Conservation (phyloP, 1,139 yeast species). For the Geotrichum macrosporum region DNA sequence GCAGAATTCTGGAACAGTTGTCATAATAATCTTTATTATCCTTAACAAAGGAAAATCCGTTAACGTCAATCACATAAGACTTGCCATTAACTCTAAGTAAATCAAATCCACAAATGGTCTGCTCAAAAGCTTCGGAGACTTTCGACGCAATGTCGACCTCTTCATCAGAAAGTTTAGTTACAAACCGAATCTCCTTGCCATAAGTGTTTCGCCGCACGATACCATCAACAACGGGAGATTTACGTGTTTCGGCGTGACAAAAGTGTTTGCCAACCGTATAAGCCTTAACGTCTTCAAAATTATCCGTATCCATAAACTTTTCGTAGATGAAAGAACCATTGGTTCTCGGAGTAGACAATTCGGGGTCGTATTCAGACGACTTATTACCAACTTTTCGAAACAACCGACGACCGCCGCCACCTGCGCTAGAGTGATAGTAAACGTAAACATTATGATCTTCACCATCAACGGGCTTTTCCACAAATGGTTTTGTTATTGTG, state of each 20-base stretch:
- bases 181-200: conserved; percentile 91
- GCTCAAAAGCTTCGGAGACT: conserved; percentile 74
- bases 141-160: conserved; percentile 77
- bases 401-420: conserved; percentile 95
- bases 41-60: conserved; percentile 96
- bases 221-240: conserved; percentile 98
- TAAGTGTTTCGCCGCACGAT: conserved; percentile 95
- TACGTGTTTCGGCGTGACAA: conserved; percentile 97
- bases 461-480: conserved; percentile 98
- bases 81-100: conserved; percentile 81
- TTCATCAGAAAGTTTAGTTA: conserved; percentile 69
- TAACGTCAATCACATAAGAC: conserved; percentile 93
- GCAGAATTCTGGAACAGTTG: conserved; percentile 69
- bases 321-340: conserved; percentile 93
- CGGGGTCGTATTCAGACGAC: conserved; percentile 92
- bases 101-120: conserved; percentile 98
- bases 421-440: conserved; percentile 79
- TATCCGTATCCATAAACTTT: conserved; percentile 94
- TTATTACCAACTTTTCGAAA: conserved; percentile 97
- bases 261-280: conserved; percentile 88
- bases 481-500: conserved; percentile 79
- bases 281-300: conserved; percentile 97
- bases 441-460: conserved; percentile 97
- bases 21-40: conserved; percentile 87
- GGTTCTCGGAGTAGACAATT: conserved; percentile 66